Conservation (phyloP, 306 rosid genomes). For the Dryas octopetala region DNA sequence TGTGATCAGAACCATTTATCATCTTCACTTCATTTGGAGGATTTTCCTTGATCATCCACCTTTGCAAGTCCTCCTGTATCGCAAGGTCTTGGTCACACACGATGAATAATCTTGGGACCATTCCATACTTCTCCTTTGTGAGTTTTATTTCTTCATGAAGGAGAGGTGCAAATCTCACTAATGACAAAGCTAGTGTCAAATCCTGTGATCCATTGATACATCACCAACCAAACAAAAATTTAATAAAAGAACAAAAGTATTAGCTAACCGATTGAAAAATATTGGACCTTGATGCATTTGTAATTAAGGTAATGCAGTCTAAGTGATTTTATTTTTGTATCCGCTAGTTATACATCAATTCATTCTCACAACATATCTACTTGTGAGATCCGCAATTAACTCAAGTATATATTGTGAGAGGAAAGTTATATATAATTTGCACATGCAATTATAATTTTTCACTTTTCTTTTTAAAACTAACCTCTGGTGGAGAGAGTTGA, state of each 20-base stretch:
- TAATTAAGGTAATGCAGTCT: no score
- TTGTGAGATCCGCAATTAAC: no score
- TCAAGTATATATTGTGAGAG: no score
- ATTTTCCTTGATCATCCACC: constrained; percentile 33
- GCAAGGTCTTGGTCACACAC: constrained; percentile 34
- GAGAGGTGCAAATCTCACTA: constrained; percentile 25
- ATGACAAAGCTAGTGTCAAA: constrained; percentile 28
- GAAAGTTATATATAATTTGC: no score
- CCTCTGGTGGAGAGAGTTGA: constrained; percentile 14
- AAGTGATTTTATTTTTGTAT: no score
- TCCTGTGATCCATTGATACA: constrained; percentile 18
- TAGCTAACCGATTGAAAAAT: no score
- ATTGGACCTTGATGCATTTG: no score
- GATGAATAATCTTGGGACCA: constrained; percentile 34
- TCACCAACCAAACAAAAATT: no score
- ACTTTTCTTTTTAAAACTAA: not conserved
- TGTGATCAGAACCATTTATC: constrained; percentile 39
- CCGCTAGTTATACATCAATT: no score
- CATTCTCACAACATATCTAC: no score
- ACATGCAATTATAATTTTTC: no score
- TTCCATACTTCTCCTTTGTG: constrained; percentile 27
- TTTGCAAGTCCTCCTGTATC: constrained; percentile 21
- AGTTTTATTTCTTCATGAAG: constrained; percentile 15
- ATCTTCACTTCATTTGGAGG: constrained; percentile 28
- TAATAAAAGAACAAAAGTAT: no score